phyloP scores from a whole-genome alignment of 805 yeast genomes.

The Schizosaccharomyces cryophilus region DNA sequence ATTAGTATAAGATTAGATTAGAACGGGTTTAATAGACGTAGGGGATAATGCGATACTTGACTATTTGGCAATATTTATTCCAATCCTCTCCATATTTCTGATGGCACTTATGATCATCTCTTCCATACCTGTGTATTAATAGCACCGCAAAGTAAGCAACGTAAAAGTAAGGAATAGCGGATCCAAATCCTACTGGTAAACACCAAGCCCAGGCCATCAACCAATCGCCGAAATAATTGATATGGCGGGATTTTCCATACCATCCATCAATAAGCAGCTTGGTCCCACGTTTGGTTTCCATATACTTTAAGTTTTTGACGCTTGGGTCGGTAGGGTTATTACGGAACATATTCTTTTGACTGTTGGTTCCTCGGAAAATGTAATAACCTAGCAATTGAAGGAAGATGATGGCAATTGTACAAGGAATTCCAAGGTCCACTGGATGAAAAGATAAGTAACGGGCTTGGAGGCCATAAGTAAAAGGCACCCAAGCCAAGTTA shows the following conservation, averaged over 20 bases:
- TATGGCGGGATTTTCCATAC: conserved; percentile 89
- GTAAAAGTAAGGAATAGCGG: conserved; percentile 72
- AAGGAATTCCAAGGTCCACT: conserved; percentile 24
- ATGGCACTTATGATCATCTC: conserved; percentile 82
- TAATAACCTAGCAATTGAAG: conserved; percentile 43
- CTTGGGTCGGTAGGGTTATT: conserved; percentile 35
- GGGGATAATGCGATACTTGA: conserved; percentile 80
- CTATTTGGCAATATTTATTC: conserved; percentile 55
- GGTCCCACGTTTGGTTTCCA: conserved; percentile 42
- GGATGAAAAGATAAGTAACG: conserved; percentile 51
- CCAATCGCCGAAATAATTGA: conserved; percentile 84
- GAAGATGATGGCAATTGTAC: conserved; percentile 19
- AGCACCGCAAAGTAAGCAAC: conserved; percentile 59
- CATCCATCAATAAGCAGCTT: conserved; percentile 71
- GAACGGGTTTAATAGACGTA: conserved; percentile 68
- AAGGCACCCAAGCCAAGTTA: conserved; percentile 78
- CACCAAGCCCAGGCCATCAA: conserved; percentile 80
- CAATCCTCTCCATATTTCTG: conserved; percentile 68
- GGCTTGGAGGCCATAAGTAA: conserved; percentile 68
- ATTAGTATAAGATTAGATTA: too few relatives aligned
- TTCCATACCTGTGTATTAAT: conserved; percentile 61
- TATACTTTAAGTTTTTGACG: conserved; percentile 31
- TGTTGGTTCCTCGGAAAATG: conserved; percentile 64
- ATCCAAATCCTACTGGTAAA: conserved; percentile 57
- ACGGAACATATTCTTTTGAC: conserved; percentile 64